Evolutionary conservation across 2,329 filamentous ascomycete species (phyloP).

Genomic region (Penicillium sp.): DNA sequence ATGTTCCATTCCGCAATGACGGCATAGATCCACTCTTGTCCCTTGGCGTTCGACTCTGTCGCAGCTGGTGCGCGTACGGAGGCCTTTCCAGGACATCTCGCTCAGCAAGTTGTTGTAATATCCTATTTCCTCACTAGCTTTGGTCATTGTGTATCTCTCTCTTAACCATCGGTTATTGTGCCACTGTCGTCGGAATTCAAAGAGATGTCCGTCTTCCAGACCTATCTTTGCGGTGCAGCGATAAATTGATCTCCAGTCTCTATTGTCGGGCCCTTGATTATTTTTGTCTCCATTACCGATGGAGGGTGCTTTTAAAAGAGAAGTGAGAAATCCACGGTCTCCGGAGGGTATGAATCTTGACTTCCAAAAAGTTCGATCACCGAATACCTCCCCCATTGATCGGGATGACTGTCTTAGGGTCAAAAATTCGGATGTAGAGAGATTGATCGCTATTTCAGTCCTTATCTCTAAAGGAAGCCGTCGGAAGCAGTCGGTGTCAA

Average conservation of each 20-base stretch:
- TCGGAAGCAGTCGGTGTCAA: constrained; percentile 1
- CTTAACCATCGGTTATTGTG: constrained; percentile 8
- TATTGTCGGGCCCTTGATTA: neutral
- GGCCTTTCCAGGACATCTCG: neutral
- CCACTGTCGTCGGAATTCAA: neutral
- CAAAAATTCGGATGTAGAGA: constrained; percentile 10
- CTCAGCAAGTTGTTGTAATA: neutral
- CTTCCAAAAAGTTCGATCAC: neutral
- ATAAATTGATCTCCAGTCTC: constrained; percentile 9
- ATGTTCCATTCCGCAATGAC: too few relatives aligned
- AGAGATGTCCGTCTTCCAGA: neutral
- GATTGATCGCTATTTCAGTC: constrained; percentile 2
- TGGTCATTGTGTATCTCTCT: constrained; percentile 8
- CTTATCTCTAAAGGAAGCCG: constrained; percentile 10
- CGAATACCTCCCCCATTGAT: constrained; percentile 13
- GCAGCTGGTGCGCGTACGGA: too few relatives aligned
- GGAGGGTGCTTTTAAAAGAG: neutral
- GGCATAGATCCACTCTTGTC: too few relatives aligned
- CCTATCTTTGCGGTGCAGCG: constrained; percentile 2
- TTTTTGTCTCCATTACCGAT: too few relatives aligned
- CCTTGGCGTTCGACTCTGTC: too few relatives aligned
- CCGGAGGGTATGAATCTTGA: neutral
- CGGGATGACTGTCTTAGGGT: constrained; percentile 4
- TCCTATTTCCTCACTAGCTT: neutral
- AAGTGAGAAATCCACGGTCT: constrained; percentile 5